Conservation (phyloP, 495 filamentous ascomycete species). For the Cryomyces minteri region DNA sequence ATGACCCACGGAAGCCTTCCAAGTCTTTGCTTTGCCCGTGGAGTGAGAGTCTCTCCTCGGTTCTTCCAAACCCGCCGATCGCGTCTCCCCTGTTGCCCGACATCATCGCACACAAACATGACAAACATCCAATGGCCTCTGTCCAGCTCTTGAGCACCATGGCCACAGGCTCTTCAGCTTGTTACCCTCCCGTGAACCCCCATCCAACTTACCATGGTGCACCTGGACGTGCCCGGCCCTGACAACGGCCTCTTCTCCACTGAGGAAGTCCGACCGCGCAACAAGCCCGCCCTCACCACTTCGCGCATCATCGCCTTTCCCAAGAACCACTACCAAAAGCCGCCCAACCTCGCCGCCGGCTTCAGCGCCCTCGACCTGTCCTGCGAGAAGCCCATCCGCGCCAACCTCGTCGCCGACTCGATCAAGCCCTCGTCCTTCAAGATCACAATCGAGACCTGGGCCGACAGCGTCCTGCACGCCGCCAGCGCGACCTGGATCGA, state of each 20-base stretch:
- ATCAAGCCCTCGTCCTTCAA: slow-evolving; percentile 3
- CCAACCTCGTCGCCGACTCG: slow-evolving; percentile 5
- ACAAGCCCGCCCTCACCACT: neutral
- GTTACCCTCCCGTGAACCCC: too few relatives aligned
- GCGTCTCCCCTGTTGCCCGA: too few relatives aligned
- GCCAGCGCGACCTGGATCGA: slow-evolving; percentile 7
- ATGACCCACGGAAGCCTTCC: too few relatives aligned
- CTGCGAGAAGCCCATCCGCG: slow-evolving; percentile 2
- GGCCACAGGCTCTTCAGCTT: too few relatives aligned
- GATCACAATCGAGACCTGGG: slow-evolving; percentile 7
- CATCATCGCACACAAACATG: too few relatives aligned
- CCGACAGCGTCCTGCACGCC: neutral
- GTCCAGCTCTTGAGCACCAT: too few relatives aligned
- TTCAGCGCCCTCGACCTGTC: slow-evolving; percentile 5
- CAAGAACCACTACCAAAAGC: slow-evolving; percentile 2
- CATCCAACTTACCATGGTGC: neutral
- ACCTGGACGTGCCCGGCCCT: slow-evolving; percentile 1
- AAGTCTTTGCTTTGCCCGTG: too few relatives aligned
- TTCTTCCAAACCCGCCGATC: too few relatives aligned
- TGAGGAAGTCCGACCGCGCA: neutral
- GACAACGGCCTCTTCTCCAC: slow-evolving; percentile 9
- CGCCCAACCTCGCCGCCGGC: slow-evolving; percentile 7
- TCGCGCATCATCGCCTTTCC: slow-evolving; percentile 5
- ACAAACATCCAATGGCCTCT: too few relatives aligned
- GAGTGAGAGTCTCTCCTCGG: too few relatives aligned